Evolutionary conservation across 2,329 filamentous ascomycete species (phyloP), one percentile per base, ranked within the genome.

Genomic region (Zopfia rhizophila): DNA sequence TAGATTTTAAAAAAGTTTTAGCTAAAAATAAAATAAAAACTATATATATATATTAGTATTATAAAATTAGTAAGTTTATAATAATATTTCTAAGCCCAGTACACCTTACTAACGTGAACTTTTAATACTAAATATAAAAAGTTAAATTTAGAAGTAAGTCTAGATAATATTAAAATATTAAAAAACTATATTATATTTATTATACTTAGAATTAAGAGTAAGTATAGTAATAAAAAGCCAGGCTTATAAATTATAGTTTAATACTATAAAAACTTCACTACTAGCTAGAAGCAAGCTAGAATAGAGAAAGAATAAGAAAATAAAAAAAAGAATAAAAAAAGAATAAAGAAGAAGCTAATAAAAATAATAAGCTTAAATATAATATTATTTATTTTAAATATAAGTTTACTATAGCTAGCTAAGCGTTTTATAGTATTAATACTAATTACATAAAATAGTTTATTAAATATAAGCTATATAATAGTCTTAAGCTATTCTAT

Each of bases 301-400:
- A 50, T 50, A 17, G 35, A 50, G 21, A 28, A 51, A 18, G 37
- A 46, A 51, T 16, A 46, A 31, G 37, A 41, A 38, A 51, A 38
- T 37, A 19, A 42, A 38, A 22, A 51, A 31, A 46, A 41, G 31
- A 46, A 41, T 51, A 25, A 42, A 46, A 28, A 51, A 27, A 31
- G 37, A 14, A 40, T 38, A 40, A 45, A 44, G 36, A 46, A 50
- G 27, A 37, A 42, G 36, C 41, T 46, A 19, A 37, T 42, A 21
- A 46, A 51, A 23, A 38, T 38, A 36, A 51, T 47, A 51, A 51
- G 48, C 33, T 38, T 16, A 43, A 46, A 41, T 23, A 38, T 51
- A 23, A 51, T 37, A 42, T 36, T 51, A 17, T 51, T 37, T 16
- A 51, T 38, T 31, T 51, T 13, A 51, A 51, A 51, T 32, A 28